Conservation (phyloP, 2,329 filamentous ascomycete genomes). For the Aspergillus quadrilineatus region DNA sequence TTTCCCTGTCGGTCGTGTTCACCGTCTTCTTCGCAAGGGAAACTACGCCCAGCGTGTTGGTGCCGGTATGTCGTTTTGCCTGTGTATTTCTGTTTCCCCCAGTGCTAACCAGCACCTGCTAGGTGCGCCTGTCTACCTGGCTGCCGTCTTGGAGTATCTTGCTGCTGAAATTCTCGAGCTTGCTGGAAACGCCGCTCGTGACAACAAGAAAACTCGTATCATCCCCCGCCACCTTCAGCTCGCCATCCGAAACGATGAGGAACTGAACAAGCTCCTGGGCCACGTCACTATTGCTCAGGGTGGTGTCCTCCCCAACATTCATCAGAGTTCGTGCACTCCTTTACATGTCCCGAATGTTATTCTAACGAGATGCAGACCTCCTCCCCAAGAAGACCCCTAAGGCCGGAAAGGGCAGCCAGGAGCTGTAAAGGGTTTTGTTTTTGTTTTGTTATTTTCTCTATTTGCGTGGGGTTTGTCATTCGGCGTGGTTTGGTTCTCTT, state of each 20-base stretch:
- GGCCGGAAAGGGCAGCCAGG: conserved; percentile 89
- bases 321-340: conserved; percentile 49
- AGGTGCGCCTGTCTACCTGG: conserved; percentile 91
- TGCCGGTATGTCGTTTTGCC: conserved; percentile 63
- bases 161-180: conserved; percentile 98
- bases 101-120: background rate
- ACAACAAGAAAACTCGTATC: conserved; percentile 99
- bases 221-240: conserved; percentile 98
- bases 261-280: conserved; percentile 97
- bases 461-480: conserved; percentile 58
- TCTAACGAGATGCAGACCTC: conserved; percentile 95
- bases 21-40: conserved; percentile 97
- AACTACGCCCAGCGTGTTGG: conserved; percentile 99
- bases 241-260: conserved; percentile 98
- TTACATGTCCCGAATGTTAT: conserved; percentile 75
- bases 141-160: conserved; percentile 96
- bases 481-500: conserved; percentile 71
- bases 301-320: conserved; percentile 98
- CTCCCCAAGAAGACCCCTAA: conserved; percentile 99
- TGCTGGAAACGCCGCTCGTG: conserved; percentile 95
- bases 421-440: conserved; percentile 69
- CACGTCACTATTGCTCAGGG: conserved; percentile 97
- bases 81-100: background rate
- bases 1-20: conserved; percentile 98
- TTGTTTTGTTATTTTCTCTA: conserved; percentile 38